Evolutionary conservation across 108 stramenopile genomes (phyloP), one percentile per base, ranked within the genome.

Genomic region (Chaetoceros tenuissimus): DNA sequence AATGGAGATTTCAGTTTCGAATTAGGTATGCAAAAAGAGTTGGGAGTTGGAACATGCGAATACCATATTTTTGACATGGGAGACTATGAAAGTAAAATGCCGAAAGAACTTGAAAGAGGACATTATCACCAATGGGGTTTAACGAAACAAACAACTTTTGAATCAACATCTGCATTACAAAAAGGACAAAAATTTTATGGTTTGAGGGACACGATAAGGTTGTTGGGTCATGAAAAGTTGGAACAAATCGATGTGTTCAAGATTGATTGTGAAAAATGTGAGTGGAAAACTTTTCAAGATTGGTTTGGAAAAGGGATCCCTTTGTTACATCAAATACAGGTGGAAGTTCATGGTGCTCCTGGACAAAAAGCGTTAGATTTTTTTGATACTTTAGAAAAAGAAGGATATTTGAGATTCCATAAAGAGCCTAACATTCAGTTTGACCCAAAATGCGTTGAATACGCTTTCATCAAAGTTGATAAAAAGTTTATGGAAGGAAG

Each of bases 201-300:
- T 31, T 57, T 80, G 20, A 49, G 17, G 20, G 66, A 80, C 23
- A 75, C 72, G 13, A 53, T 78, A 26, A 60, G 67, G 50, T 25
- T 52, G 27, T 68, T 84, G 53, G 82, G 82, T 10, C 82, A 84
- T 21, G 68, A 63, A 1, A 53, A 78, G 8, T 29, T 66, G 25
- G 65, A 70, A 17, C 53, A 59, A 16, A 80, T 84, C 52, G 74
- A 84, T 53, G 53, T 84, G 27, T 78, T 84, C 58, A 80, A 80
- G 65, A 75, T 84, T 62, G 82, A 84, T 56, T 80, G 82, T 55
- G 82, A 84, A 55, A 60, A 67, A 5, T 84, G 82, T 56, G 82
- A 84, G 56, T 78, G 75, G 75, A 63, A 64, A 5, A 74, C 63
- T 16, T 74, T 49, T 53, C 31, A 30, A 17, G 64, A 64, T 57